Evolutionary conservation across 192 early-diverging fungal species (phyloP), one percentile per base, ranked within the genome.

Genomic region (Gaertneriomyces semiglobifer): DNA sequence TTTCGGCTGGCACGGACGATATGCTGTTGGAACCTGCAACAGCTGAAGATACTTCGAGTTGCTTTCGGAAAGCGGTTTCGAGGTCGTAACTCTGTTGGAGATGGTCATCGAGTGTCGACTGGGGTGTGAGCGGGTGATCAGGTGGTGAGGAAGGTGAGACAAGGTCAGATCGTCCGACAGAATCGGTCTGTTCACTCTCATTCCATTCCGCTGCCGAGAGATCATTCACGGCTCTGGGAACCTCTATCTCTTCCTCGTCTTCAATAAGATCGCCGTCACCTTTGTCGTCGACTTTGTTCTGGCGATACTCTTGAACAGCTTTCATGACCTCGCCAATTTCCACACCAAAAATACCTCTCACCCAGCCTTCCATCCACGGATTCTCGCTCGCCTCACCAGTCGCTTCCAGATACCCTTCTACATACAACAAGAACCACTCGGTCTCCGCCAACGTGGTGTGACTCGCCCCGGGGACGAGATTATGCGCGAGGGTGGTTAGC

Each of bases 321-420:
- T 44, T 39, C 38, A 16, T 40, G 9, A 66, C 56, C 9, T 66
- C 65, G 16, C 45, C 65, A 6, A 48, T 53, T 16, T 44, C 20
- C 14, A 42, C 56, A 8, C 65, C 65, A 25, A 52, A 66, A 14
- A 44, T 66, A 2, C 65, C 65, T 25, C 58, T 55, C 4, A 66
- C 53, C 65, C 65, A 66, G n/a, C 65, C 65, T 14, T 66, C 58
- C n/a, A 66, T 12, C 65, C 65, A 66, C 44, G 65, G 65, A 55
- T 66, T 66, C 41, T 38, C 41, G 10, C 54, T 39, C n/a, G 33
- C 16, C 5, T 42, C 39, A 16, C 58, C 65, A 33, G 65, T 55
- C 6, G 65, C 65, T 18, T 66, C 65, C 9, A 66, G 65, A 43
- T 55, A 66, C 16, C 65, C 65, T 58, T 66, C 65, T 6, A 44